These are phyloP conservation scores for Escovopsis sp. DNA, from an alignment of 2,329 filamentous ascomycete genomes.

Conservation along the genomic window DNA sequence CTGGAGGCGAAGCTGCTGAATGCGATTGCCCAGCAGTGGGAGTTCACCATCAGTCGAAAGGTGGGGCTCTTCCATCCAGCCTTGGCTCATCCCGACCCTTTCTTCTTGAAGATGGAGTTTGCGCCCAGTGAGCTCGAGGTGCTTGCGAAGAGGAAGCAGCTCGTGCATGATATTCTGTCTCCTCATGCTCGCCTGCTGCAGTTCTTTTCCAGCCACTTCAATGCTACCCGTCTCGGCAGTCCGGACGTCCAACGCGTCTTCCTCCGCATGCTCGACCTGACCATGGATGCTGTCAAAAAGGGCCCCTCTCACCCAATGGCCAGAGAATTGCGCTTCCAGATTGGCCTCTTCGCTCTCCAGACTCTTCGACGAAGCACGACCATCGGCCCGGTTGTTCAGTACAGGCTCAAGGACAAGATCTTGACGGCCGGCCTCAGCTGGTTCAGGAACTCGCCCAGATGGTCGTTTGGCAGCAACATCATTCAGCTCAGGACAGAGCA, in stretches of 20 bases:
- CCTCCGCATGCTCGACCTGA: constrained; percentile 63
- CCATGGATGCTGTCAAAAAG: constrained; percentile 57
- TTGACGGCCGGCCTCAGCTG: constrained; percentile 75
- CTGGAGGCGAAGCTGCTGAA: constrained; percentile 76
- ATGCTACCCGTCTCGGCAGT: constrained; percentile 75
- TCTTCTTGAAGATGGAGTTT: constrained; percentile 84
- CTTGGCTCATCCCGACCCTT: constrained; percentile 68
- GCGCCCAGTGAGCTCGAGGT: constrained; percentile 72
- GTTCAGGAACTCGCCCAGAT: constrained; percentile 72
- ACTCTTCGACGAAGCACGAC: constrained; percentile 61
- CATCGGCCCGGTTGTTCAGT: constrained; percentile 48
- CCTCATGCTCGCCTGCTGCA: constrained; percentile 78
- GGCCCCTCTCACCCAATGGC: constrained; percentile 72
- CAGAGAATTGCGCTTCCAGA: constrained; percentile 80
- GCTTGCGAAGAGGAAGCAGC: constrained; percentile 60
- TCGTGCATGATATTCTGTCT: constrained; percentile 67
- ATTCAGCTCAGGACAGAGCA: constrained; percentile 89
- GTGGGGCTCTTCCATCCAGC: constrained; percentile 67
- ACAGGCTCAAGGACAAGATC: constrained; percentile 78
- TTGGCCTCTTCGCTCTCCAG: constrained; percentile 67
- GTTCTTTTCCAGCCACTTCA: constrained; percentile 90
- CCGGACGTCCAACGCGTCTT: constrained; percentile 71
- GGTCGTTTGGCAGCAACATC: constrained; percentile 92
- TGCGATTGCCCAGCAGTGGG: constrained; percentile 85
- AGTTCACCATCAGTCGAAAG: constrained; percentile 61